phyloP scores from a whole-genome alignment of 148 eudicot species.

The Pouteria glomerata region DNA sequence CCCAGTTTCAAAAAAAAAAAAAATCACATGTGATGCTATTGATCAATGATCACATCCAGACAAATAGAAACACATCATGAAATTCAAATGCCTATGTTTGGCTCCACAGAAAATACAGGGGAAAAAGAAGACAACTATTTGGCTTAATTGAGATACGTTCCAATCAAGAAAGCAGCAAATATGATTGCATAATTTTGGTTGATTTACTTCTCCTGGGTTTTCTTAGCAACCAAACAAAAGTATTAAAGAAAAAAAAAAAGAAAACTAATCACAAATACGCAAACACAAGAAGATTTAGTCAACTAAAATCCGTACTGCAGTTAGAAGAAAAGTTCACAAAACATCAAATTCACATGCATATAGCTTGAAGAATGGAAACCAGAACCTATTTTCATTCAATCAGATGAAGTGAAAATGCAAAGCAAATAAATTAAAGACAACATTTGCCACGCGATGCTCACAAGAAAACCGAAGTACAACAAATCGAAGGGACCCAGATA shows the following conservation, averaged over 20 bases:
- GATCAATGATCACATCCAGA: too few relatives aligned
- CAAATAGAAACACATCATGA: too few relatives aligned
- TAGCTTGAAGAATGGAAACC: too few relatives aligned
- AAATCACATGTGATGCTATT: not conserved
- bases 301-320: not conserved
- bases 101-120: not conserved
- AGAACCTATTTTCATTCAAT: not conserved
- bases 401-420: not conserved
- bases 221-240: conserved; percentile 7
- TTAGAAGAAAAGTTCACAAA: not conserved
- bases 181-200: not conserved
- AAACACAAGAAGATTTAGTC: not conserved
- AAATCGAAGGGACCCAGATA: not conserved
- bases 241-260: not conserved
- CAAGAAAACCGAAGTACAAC: not conserved
- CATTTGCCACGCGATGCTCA: not conserved
- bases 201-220: not conserved
- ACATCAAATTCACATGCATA: not conserved
- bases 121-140: not conserved
- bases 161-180: not conserved
- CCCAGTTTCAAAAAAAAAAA: too few relatives aligned
- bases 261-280: not conserved
- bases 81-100: not conserved
- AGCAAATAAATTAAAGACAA: not conserved
- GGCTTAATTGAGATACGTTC: not conserved